Conservation (phyloP, 169 alveolate genomes). For the Plasmodium gonderi region DNA sequence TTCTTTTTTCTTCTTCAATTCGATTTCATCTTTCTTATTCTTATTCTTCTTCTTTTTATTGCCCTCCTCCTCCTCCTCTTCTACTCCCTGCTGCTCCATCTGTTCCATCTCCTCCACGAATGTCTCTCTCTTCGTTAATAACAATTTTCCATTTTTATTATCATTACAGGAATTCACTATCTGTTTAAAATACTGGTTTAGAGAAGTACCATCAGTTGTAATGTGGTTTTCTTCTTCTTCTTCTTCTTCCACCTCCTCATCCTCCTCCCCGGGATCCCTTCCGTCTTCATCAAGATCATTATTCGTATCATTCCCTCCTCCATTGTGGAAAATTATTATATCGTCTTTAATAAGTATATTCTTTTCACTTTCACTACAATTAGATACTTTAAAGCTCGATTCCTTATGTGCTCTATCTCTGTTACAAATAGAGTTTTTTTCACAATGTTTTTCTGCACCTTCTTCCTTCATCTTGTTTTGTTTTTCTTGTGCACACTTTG, state of each 20-base stretch:
- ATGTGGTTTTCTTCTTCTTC: not conserved
- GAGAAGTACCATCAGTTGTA: too few species aligned
- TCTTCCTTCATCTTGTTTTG: not conserved
- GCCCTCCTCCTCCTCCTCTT: not conserved
- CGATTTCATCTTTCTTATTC: not conserved
- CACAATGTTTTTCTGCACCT: not conserved
- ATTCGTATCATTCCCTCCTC: not conserved
- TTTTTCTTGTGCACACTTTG: not conserved
- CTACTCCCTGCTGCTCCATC: not conserved
- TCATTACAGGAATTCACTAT: too few species aligned
- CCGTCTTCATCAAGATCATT: not conserved
- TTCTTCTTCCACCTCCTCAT: not conserved
- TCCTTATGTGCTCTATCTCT: not conserved
- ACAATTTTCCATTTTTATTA: too few species aligned
- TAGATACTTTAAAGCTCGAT: constrained; percentile 11
- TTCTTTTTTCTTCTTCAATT: not conserved
- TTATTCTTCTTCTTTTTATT: not conserved
- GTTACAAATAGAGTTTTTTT: not conserved
- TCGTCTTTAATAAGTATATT: constrained; percentile 57
- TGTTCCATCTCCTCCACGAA: too few species aligned
- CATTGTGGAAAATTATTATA: constrained; percentile 45
- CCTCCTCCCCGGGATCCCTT: not conserved
- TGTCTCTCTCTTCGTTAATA: too few species aligned
- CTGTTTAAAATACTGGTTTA: too few species aligned
- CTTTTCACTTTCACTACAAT: constrained; percentile 41